Base-by-base conservation (phyloP, 495 filamentous ascomycete species). In the Aspergillus diversus region DNA sequence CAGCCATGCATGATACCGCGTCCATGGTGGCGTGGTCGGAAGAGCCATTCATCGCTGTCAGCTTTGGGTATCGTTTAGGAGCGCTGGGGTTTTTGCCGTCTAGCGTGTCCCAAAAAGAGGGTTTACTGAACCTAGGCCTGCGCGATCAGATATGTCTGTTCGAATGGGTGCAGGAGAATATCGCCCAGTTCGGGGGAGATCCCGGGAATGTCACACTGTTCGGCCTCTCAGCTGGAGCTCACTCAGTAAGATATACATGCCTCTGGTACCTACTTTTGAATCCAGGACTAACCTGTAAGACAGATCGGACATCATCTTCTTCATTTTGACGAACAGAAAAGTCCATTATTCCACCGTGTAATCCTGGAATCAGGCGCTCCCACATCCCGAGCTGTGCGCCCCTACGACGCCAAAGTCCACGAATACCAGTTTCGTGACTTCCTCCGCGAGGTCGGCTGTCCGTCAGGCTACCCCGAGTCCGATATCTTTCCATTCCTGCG, bases 251-350 rank as follows among this genome's bases (percentile, higher is more conserved):
- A 6, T 15, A 11, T 15, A 43, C 39, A 43, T 7, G 39, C 39
- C 8, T 11, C 39, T 43, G 7, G 73, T 63, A 49, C 46, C 16
- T 7, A 17, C 21, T 16, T 15, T 61, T 5, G 6, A 16, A 37
- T 8, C 27, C 32, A 31, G 8, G 7, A 37, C 16, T 1, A 13
- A 16, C 16, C 35, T 21, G 35, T 57, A 48, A 9, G 48, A 17
- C 57, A 89, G 85, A 81, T 89, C 64, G 86, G 86, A 12, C 88
- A 89, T 59, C 88, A 89, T 62, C 72, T 90, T 39, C 80, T 89
- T 66, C 81, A 83, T 53, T 80, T 84, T 55, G 70, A 70, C 8
- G 46, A n/a, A 33, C 51, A 66, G 3, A 56, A 69, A 5, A 8
- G 60, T 0, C 69, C 72, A 4, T 79, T 86, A n/a, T 89, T 89